Conservation (phyloP, 345 rosid genomes). For the Arabis alpina region DNA sequence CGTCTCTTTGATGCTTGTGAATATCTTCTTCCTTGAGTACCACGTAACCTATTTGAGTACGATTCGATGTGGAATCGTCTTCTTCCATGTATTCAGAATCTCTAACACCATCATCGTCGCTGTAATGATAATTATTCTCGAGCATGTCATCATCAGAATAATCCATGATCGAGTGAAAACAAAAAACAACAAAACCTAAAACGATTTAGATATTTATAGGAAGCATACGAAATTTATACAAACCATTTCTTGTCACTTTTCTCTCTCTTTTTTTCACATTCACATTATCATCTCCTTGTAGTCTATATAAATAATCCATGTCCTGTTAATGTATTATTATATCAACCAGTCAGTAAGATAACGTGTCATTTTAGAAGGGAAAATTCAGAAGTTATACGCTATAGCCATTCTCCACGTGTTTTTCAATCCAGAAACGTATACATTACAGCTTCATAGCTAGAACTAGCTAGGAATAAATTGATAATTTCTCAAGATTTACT, state of each 20-base stretch:
- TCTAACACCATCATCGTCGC: constrained; percentile 46
- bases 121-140: constrained; percentile 57
- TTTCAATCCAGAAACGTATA: no score
- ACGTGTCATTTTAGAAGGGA: not conserved
- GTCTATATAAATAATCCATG: not conserved
- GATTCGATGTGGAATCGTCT: constrained; percentile 46
- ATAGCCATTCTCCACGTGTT: no score
- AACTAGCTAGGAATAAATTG: no score
- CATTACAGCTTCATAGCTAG: no score
- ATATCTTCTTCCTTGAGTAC: constrained; percentile 73
- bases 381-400: not conserved
- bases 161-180: constrained; percentile 45
- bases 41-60: constrained; percentile 56
- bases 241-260: not conserved
- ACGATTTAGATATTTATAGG: constrained; percentile 1
- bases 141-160: constrained; percentile 57
- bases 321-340: no score
- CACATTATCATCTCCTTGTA: not conserved
- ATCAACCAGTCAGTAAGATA: no score
- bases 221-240: constrained; percentile 1
- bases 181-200: not conserved
- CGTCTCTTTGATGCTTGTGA: constrained; percentile 62
- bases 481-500: no score
- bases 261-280: not conserved
- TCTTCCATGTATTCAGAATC: constrained; percentile 34